Percentiles rank a stretch among this genome's conserved stretches.
These are phyloP conservation scores for Cokeromyces recurvatus DNA, from an alignment of 371 early-diverging fungal genomes.

Conservation along the genomic window DNA sequence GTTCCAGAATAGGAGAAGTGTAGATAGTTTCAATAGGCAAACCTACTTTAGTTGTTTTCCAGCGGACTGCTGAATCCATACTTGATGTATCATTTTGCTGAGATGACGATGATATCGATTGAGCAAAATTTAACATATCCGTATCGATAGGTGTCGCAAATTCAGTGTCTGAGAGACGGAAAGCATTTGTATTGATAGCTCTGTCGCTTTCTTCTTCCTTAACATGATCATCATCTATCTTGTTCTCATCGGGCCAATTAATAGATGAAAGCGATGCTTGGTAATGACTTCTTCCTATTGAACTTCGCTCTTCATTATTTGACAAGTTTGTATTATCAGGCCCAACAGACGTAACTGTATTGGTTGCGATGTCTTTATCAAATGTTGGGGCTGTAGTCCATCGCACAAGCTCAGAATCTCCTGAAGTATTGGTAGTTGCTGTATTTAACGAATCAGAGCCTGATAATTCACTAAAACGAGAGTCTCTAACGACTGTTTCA, in stretches of 20 bases:
- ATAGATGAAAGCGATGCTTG: constrained; percentile 5
- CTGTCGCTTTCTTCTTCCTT: too few species aligned
- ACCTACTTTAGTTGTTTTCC: constrained; percentile 26
- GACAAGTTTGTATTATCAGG: neutral
- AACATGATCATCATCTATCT: neutral
- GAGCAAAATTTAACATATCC: neutral
- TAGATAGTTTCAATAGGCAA: constrained; percentile 28
- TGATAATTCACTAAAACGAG: neutral
- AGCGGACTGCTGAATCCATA: constrained; percentile 20
- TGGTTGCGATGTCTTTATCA: constrained; percentile 27
- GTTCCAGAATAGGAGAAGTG: constrained; percentile 12
- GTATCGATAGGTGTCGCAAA: constrained; percentile 14
- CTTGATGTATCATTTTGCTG: neutral
- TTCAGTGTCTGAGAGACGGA: constrained; percentile 9
- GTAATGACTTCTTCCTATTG: too few species aligned
- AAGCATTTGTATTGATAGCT: constrained; percentile 9
- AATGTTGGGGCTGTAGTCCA: too few species aligned
- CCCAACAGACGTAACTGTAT: neutral
- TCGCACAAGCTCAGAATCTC: constrained; percentile 22
- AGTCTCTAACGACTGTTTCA: constrained; percentile 9
- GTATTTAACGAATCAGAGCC: constrained; percentile 1
- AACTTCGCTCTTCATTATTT: too few species aligned
- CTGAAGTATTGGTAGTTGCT: constrained; percentile 2
- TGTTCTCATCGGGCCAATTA: constrained; percentile 1
- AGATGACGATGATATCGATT: too few species aligned